Evolutionary conservation across 495 filamentous ascomycete species (phyloP).

Genomic region (Penicillium samsonianum): DNA sequence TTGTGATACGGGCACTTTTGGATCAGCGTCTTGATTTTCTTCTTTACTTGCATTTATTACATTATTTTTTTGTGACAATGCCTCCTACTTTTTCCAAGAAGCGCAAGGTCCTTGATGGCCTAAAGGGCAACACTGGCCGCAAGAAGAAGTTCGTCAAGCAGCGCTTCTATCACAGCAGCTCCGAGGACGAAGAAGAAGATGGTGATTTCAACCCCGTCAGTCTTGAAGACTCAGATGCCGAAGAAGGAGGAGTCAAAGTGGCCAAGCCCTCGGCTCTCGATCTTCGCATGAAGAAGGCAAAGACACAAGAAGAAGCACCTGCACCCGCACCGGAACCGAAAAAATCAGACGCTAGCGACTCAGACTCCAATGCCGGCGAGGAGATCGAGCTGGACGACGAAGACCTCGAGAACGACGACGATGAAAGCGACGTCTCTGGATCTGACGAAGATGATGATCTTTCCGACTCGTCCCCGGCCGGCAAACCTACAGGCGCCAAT

Average conservation of each 20-base stretch:
- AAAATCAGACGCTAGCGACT: slow-evolving; percentile 22
- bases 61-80: slow-evolving; percentile 31
- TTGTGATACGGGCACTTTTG: slow-evolving; percentile 20
- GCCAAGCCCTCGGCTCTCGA: slow-evolving; percentile 16
- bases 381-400: slow-evolving; percentile 38
- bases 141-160: slow-evolving; percentile 74
- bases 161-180: slow-evolving; percentile 72
- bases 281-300: slow-evolving; percentile 22
- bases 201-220: slow-evolving; percentile 61
- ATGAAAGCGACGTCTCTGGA: slow-evolving; percentile 32
- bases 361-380: slow-evolving; percentile 28
- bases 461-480: slow-evolving; percentile 26
- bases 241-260: slow-evolving; percentile 41
- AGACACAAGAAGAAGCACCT: slow-evolving; percentile 27
- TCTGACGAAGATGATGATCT: slow-evolving; percentile 23
- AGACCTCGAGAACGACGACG: slow-evolving; percentile 39
- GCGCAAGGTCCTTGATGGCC: slow-evolving; percentile 59
- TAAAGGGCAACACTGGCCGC: slow-evolving; percentile 53
- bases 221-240: slow-evolving; percentile 68
- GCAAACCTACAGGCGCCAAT: slow-evolving; percentile 20
- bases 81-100: slow-evolving; percentile 53
- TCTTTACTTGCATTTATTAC: slow-evolving; percentile 13
- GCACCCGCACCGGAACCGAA: slow-evolving; percentile 19
- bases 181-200: slow-evolving; percentile 56
- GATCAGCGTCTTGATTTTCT: slow-evolving; percentile 6